phyloP scores from a whole-genome alignment of 257 asterid species.

The Paraleonurus japonicus region DNA sequence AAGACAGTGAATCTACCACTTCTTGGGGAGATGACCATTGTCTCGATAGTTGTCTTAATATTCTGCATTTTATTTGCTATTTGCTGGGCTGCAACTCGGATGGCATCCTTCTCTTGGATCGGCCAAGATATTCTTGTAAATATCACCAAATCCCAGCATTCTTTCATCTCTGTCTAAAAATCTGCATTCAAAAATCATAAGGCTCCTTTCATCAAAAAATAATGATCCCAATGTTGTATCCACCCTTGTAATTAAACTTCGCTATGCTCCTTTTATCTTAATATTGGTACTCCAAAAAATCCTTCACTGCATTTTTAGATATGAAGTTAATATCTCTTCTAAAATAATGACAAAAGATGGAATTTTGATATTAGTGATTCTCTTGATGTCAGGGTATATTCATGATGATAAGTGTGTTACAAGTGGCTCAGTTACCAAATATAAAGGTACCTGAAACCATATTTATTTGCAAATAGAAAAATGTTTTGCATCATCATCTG shows the following conservation, averaged over 20 bases:
- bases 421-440: conserved; percentile 85
- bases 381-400: conserved; percentile 69
- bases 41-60: conserved; percentile 57
- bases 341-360: conserved; percentile 7
- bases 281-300: not conserved
- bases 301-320: not conserved
- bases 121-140: conserved; percentile 93
- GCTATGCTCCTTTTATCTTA: not conserved
- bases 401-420: conserved; percentile 86
- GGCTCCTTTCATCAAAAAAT: not conserved
- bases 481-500: not conserved
- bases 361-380: conserved; percentile 17
- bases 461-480: not conserved
- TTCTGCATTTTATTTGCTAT: conserved; percentile 63
- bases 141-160: conserved; percentile 17
- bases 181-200: not conserved
- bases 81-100: conserved; percentile 71
- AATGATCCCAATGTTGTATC: not conserved
- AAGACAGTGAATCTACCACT: conserved; percentile 64
- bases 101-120: conserved; percentile 78
- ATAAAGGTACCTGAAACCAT: conserved; percentile 56
- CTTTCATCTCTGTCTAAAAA: not conserved
- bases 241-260: not conserved
- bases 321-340: not conserved
- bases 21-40: conserved; percentile 62